These are phyloP conservation scores for Medicago truncatula DNA, from an alignment of 306 rosid species.

Conservation along the genomic window MtrunA17r5.0-ANR NC_053045.1:54067001-54067500, in stretches of 20 bases:
- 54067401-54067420: conserved; percentile 39
- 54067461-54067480: conserved; percentile 72
- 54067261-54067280: background rate
- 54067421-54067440: conserved; percentile 99
- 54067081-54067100: background rate
- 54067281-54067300: conserved; percentile 1
- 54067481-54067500: conserved; percentile 97
- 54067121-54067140: conserved; percentile 3
- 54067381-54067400: background rate
- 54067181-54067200: background rate
- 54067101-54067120: background rate
- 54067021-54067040: conserved; percentile 1
- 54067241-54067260: background rate
- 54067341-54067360: background rate
- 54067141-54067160: conserved; percentile 3
- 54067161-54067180: background rate
- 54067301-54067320: too few relatives aligned
- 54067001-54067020: conserved; percentile 3
- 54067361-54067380: background rate
- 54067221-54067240: background rate
- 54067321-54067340: background rate
- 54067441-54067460: conserved; percentile 99
- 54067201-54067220: background rate
- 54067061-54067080: background rate
- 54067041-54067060: background rate